Evolutionary conservation across 176 grass and related monocot species (phyloP), one percentile per base, ranked within the genome.

Genomic region (Eleusine coracana): DNA sequence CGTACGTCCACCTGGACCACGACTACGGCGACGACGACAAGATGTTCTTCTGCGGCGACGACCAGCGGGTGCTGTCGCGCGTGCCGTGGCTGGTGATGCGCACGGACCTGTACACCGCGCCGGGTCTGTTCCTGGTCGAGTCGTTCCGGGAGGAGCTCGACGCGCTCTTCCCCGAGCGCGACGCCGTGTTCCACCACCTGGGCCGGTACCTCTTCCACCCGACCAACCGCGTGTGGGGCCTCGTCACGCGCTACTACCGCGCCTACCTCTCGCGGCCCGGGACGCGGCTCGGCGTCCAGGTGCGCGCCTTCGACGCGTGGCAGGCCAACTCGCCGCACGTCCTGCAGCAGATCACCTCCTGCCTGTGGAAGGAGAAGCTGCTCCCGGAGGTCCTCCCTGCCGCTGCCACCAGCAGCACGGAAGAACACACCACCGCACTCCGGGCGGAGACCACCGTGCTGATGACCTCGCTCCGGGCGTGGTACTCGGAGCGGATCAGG

Each of bases 11-110:
- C 84, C 92, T 94, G 31, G 87, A 87, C 56, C 84, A 90, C 77
- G 71, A 39, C 70, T 92, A 89, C 65, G 42, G 63, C 40, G 50
- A 88, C 52, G 71, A 70, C 31, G 92, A 94, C 85, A 92, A 92
- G 84, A 75, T 87, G 62, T 92, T 94, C 87, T 94, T 92, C 64
- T 93, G 91, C 66, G 91, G 82, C 70, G 81, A 82, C n/a, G 87
- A 93, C 84, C 87, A 93, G 79, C 66, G 44, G 56, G 10, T 73
- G 42, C 74, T 93, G 25, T 42, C 54, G 48, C 56, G 37, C 65
- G 29, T 89, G 39, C 82, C 65, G 42, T 93, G 91, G 87, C 76
- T 93, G 44, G 34, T 90, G 5, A 71, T 93, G 70, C 70, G 83
- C 66, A 87, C 91, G 7, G 81, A 90, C 70, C 28, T 44, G 56